A percentile compares a stretch with the other conserved stretches of the same genome.
phyloP scores from a whole-genome alignment of 805 yeast species.

The Groenewaldozyma tartarivorans region DNA sequence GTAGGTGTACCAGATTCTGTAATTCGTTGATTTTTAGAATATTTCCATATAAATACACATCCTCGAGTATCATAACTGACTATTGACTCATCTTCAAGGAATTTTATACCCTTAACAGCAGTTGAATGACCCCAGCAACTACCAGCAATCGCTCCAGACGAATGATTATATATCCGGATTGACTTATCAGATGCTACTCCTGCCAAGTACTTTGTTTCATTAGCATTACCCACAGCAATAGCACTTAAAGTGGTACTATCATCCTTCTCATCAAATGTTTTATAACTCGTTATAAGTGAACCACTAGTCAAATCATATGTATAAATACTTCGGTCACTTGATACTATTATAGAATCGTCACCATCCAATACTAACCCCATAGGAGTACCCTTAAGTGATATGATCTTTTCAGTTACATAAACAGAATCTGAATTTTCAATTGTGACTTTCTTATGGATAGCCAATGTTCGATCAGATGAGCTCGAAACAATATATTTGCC shows the following conservation, averaged over 20 bases:
- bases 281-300: constrained; percentile 32
- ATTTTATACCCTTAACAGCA: constrained; percentile 34
- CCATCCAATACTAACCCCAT: constrained; percentile 13
- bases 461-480: constrained; percentile 53
- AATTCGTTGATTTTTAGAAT: neutral
- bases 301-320: constrained; percentile 30
- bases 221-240: constrained; percentile 9
- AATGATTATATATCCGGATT: constrained; percentile 38
- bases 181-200: constrained; percentile 46
- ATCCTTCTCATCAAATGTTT: constrained; percentile 29
- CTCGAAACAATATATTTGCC: constrained; percentile 37
- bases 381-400: constrained; percentile 40
- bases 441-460: constrained; percentile 35
- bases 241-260: constrained; percentile 10
- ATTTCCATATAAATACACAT: constrained; percentile 19
- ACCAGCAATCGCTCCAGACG: constrained; percentile 38
- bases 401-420: constrained; percentile 35
- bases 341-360: constrained; percentile 31
- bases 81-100: constrained; percentile 10
- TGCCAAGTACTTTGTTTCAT: constrained; percentile 17
- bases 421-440: constrained; percentile 18
- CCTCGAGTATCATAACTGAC: constrained; percentile 22
- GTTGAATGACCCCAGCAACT: constrained; percentile 56
- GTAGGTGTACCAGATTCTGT: neutral
- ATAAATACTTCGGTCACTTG: constrained; percentile 40